Percentiles rank a stretch among this genome's conserved stretches.
Conservation (phyloP, 305 asterid genomes). For the Andrographis paniculata region DNA sequence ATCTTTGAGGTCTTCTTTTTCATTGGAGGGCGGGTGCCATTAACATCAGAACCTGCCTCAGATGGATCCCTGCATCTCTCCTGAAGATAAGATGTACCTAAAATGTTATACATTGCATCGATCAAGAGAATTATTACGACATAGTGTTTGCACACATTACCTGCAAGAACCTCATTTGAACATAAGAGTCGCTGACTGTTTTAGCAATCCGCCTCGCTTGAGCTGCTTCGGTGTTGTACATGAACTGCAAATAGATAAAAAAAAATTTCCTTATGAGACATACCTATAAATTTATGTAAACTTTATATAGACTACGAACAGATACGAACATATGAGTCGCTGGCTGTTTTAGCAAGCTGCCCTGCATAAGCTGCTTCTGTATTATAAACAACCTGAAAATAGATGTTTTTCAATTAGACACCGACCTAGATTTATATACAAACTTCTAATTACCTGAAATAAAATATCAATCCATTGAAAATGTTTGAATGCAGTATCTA, state of each 20-base stretch:
- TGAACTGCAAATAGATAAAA: slow-evolving; percentile 52
- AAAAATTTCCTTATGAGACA: too few relatives aligned
- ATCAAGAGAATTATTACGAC: background rate
- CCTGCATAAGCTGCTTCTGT: slow-evolving; percentile 37
- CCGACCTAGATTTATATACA: too few relatives aligned
- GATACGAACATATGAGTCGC: slow-evolving; percentile 23
- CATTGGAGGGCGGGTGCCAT: slow-evolving; percentile 28
- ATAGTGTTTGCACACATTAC: slow-evolving; percentile 15
- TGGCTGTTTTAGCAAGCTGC: slow-evolving; percentile 28
- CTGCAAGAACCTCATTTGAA: slow-evolving; percentile 28
- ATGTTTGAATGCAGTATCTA: too few relatives aligned
- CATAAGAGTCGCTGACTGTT: slow-evolving; percentile 24
- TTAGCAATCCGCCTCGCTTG: slow-evolving; percentile 29
- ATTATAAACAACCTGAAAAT: slow-evolving; percentile 48
- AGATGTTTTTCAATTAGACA: slow-evolving; percentile 11
- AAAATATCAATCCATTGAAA: too few relatives aligned
- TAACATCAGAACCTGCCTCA: slow-evolving; percentile 36
- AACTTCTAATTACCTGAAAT: too few relatives aligned
- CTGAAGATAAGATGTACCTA: slow-evolving; percentile 21
- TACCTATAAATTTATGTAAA: too few relatives aligned
- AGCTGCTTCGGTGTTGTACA: slow-evolving; percentile 38
- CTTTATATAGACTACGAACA: too few relatives aligned
- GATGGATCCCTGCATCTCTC: slow-evolving; percentile 26
- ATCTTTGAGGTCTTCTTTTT: slow-evolving; percentile 26
- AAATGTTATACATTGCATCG: background rate